Evolutionary conservation across 805 yeast genomes (phyloP), one percentile per base, ranked within the genome.

Genomic region (Scheffersomyces ergatensis): DNA sequence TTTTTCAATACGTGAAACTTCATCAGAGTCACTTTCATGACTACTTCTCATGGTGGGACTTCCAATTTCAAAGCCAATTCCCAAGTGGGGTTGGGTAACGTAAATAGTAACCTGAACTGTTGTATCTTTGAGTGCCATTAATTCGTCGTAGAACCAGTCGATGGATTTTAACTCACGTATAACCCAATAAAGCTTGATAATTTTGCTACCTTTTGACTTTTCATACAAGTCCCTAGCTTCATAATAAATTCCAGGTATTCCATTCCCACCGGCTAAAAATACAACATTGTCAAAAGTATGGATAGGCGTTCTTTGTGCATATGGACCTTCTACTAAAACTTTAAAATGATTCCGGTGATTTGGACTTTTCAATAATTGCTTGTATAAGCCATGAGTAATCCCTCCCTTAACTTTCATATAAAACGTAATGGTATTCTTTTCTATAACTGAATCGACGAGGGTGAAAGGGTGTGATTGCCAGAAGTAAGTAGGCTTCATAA

Each of bases 381-480:
- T 53, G 43, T 48, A 54, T 16, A 66, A 50, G 1, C 57, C 51
- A 42, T 63, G 60, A 2, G 85, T 78, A 44, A 77, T 59, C 2
- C 86, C 87, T 11, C 70, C 69, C 47, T 80, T 76, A 4, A 75
- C 74, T 52, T 74, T 74, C 36, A 78, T 62, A 38, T 69, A 61
- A 37, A 82, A 67, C 23, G 74, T 74, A 34, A 67, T 58, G 42
- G 72, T 67, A 30, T 78, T 70, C 8, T 41, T 49, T 12, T 38
- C 42, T 9, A 29, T 40, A 11, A 39, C 42, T 27, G 42, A 39
- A 37, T 52, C 49, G 33, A 66, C 65, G 16, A 67, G 49, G 16
- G 75, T 64, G 54, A 71, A 71, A 5, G 75, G 75, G 51, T 70
- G 75, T 9, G 74, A 63, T 51, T 70, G 74, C 74, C 74, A 70